Base-by-base conservation (phyloP, 2,329 filamentous ascomycete species). In the Diplodia sapinea region DNA sequence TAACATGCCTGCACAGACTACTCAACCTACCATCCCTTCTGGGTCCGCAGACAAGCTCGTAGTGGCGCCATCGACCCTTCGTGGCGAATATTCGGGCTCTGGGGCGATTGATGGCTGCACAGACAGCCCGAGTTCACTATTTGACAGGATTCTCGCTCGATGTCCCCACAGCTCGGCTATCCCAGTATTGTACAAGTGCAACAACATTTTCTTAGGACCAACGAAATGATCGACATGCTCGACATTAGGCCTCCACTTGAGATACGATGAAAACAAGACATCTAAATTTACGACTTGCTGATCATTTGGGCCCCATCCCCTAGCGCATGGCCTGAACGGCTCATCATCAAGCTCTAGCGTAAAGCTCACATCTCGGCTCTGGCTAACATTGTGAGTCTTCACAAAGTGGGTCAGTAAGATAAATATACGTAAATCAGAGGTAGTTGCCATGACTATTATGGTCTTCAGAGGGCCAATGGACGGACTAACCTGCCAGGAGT, bases 11-110 rank as follows among this genome's bases (percentile, higher is more conserved):
- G 1, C 12, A 23, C 23, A 72, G 71, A 72, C 57, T 72, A 70
- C 63, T 69, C 66, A 33, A 71, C 66, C 13, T 73, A 73, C 51
- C 70, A 72, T 50, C 12, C 40, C 5, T 70, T 68, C 51, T 73
- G 71, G 71, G 71, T 71, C 12, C 56, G 67, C 9, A 31, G 52
- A 8, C 56, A 72, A 51, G 55, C 55, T 15, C 65, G 69, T 3
- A 20, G 47, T 3, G 69, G 68, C 15, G 13, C 17, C 20, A 68
- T 68, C 33, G 50, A 49, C 26, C 12, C 31, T 1, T 47, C 31
- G 2, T 67, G 56, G 55, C 49, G 65, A 8, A 1, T 36, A 17
- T 62, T 67, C 54, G 47, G 55, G 23, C 43, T 20, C 23, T 36
- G 15, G 6, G 40, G 15, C 20, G 43, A 40, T 12, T 62, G 17